These are phyloP conservation scores for Xerocomus nothofagi DNA, from an alignment of 1,284 basidiomycete species.

Conservation along the genomic window DNA sequence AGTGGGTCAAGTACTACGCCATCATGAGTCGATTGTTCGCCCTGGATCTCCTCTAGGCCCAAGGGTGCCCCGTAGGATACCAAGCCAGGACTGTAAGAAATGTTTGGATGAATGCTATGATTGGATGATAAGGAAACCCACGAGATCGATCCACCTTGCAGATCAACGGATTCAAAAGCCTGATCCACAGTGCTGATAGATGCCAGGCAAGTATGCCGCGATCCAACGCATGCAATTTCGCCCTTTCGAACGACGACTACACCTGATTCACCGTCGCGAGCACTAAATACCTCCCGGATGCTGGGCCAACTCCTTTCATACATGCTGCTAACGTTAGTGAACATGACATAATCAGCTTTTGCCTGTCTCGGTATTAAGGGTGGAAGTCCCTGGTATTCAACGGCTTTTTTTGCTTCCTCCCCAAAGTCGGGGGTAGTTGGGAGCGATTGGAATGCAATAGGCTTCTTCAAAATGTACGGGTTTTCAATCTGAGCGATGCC, in stretches of 20 bases:
- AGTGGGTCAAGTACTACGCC: slow-evolving; percentile 59
- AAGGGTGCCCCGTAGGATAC: slow-evolving; percentile 60
- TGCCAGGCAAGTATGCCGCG: slow-evolving; percentile 16
- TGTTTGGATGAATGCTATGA: not conserved
- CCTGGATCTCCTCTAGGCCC: slow-evolving; percentile 59
- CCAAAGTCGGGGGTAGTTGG: slow-evolving; percentile 63
- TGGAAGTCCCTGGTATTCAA: slow-evolving; percentile 68
- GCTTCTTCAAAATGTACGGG: slow-evolving; percentile 48
- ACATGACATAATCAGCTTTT: slow-evolving; percentile 46
- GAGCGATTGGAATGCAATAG: slow-evolving; percentile 43
- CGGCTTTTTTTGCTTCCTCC: slow-evolving; percentile 49
- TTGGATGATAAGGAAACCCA: slow-evolving; percentile 36
- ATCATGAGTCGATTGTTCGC: slow-evolving; percentile 69
- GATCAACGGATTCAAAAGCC: slow-evolving; percentile 22
- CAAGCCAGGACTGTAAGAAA: slow-evolving; percentile 49
- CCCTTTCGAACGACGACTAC: slow-evolving; percentile 46
- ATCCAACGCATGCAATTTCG: slow-evolving; percentile 42
- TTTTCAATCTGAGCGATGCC: slow-evolving; percentile 60
- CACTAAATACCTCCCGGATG: slow-evolving; percentile 26
- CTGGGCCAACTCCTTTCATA: slow-evolving; percentile 38
- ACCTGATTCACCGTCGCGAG: slow-evolving; percentile 23
- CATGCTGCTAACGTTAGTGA: slow-evolving; percentile 56
- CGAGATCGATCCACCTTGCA: slow-evolving; percentile 43
- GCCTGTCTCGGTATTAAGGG: slow-evolving; percentile 48
- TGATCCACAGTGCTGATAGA: slow-evolving; percentile 8